phyloP scores from a whole-genome alignment of 2,329 filamentous ascomycete genomes.

The Plenodomus biglobosus region DNA sequence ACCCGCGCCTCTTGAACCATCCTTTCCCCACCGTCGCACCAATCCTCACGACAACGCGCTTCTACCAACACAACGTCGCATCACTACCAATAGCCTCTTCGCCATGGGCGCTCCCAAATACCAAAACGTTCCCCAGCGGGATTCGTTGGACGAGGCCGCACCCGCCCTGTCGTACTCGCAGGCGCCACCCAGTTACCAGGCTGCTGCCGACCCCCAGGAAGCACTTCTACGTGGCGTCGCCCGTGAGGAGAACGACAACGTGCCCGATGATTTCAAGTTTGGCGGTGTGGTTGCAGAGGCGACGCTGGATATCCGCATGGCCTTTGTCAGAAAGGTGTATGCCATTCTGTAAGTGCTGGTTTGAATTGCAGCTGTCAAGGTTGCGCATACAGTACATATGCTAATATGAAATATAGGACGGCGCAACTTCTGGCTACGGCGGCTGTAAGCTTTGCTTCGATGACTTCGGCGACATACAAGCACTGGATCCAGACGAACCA shows the following conservation, averaged over 20 bases:
- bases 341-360: constrained; percentile 72
- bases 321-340: constrained; percentile 97
- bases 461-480: constrained; percentile 79
- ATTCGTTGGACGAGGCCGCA: constrained; percentile 70
- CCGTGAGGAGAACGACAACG: constrained; percentile 81
- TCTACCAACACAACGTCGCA: not conserved
- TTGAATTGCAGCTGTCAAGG: not conserved
- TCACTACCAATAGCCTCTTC: constrained; percentile 1
- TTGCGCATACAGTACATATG: constrained; percentile 1
- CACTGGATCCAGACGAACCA: constrained; percentile 82
- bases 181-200: constrained; percentile 79
- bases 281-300: constrained; percentile 91
- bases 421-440: constrained; percentile 86
- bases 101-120: constrained; percentile 81
- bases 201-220: constrained; percentile 58
- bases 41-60: not conserved
- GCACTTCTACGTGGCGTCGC: constrained; percentile 65
- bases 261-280: constrained; percentile 98
- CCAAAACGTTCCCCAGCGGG: constrained; percentile 77
- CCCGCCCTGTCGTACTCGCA: constrained; percentile 59
- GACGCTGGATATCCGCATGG: constrained; percentile 92
- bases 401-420: constrained; percentile 57
- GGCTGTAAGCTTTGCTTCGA: constrained; percentile 77
- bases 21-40: not conserved
- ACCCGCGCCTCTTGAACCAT: not conserved